Base-by-base conservation (phyloP, 345 rosid genomes). In the Pistacia integerrima region DNA sequence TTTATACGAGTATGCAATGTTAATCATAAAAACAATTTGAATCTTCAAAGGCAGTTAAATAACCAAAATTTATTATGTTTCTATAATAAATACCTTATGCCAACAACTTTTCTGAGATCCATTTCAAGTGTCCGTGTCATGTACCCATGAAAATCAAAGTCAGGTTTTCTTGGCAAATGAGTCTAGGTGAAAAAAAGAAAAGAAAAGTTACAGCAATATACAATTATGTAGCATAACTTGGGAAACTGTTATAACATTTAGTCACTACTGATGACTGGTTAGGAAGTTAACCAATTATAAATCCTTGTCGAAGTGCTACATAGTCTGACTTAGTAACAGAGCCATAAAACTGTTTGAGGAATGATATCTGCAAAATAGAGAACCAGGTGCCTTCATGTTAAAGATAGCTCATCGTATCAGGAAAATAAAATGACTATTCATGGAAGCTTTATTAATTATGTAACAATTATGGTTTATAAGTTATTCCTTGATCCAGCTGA, bases 261-360 rank as follows among this genome's bases (percentile, higher is more conserved):
- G 36, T 72, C 2, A 48, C 56, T 4, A 64, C 44, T 16, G 49
- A 13, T 68, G 3, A 18, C 33, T 28, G 58, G 17, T 36, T 51
- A 61, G 73, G 30, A 76, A 69, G 65, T 82, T 82, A 25, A 90
- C 99, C 87, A 8, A 8, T 79, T 76, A 91, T 85, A 77, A 94
- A 94, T 80, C 97, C 97, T 4, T 89, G 77, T 69, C 99, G 87
- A 67, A 95, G 83, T 28, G 88, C 79, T 59, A 90, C 58, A 83
- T 91, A 91, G 70, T 95, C 98, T 33, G 98, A 88, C 77, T 88
- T 87, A 68, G 92, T 90, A 35, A 94, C 87, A n/a, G 94, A 91
- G 62, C 85, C 86, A 69, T 89, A 85, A 76, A 94, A 93, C 85
- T 95, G 99, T 70, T 87, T 93, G 93, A 86, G 84, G 87, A 95